These are phyloP conservation scores for Talaromyces liani DNA, from an alignment of 495 filamentous ascomycete genomes.

Conservation along the genomic window DNA sequence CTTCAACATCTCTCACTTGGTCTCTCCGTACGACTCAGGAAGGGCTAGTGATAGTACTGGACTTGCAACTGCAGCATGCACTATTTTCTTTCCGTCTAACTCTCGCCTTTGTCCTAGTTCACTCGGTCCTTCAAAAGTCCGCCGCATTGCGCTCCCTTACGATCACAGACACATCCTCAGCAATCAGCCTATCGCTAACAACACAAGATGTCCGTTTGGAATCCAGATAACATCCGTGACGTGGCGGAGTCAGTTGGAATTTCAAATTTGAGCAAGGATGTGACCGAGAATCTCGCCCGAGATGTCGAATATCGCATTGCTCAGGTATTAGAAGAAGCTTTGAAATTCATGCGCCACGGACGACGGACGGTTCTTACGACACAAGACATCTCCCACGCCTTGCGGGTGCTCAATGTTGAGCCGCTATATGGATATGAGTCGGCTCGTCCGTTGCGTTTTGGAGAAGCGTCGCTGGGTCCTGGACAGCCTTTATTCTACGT, in stretches of 20 bases:
- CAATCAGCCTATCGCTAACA: background rate
- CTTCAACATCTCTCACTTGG: background rate
- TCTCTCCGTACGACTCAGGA: background rate
- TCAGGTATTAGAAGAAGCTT: conserved; percentile 84
- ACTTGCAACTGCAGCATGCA: background rate
- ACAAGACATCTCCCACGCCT: conserved; percentile 75
- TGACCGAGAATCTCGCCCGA: conserved; percentile 73
- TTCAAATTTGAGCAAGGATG: conserved; percentile 66
- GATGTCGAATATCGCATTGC: conserved; percentile 93
- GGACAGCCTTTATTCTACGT: conserved; percentile 97
- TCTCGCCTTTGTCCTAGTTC: background rate
- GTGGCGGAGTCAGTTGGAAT: conserved; percentile 95
- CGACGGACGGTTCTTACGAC: conserved; percentile 78
- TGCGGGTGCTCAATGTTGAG: conserved; percentile 82
- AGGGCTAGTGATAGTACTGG: background rate
- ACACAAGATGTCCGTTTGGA: conserved; percentile 66
- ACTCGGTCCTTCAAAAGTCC: background rate
- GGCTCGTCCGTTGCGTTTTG: conserved; percentile 75
- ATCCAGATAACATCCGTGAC: conserved; percentile 88
- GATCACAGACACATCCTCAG: conserved; percentile 3
- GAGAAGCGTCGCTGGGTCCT: conserved; percentile 86
- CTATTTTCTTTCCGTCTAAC: background rate
- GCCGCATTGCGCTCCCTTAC: background rate
- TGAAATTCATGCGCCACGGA: conserved; percentile 89
- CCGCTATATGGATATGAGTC: conserved; percentile 95